These are phyloP conservation scores for Lagenidium sp. DNA, from an alignment of 352 stramenopile genomes.

Conservation along the genomic window DNA sequence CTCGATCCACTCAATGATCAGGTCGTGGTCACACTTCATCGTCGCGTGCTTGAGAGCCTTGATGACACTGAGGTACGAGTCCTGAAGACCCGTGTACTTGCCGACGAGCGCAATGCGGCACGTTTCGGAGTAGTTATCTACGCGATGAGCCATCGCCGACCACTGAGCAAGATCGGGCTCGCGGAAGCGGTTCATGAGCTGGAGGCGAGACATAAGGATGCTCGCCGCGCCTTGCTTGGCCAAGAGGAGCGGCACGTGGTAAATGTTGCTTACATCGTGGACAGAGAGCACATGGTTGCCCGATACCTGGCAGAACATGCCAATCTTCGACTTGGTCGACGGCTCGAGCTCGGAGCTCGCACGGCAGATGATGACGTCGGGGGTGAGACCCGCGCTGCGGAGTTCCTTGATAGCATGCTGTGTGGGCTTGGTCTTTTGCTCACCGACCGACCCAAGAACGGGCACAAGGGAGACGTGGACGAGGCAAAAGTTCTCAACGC, in stretches of 20 bases:
- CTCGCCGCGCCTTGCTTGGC: slow-evolving; percentile 93
- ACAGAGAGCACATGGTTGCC: slow-evolving; percentile 94
- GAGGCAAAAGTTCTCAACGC: slow-evolving; percentile 97
- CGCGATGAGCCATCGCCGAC: slow-evolving; percentile 89
- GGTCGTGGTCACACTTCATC: slow-evolving; percentile 89
- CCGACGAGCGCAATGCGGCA: slow-evolving; percentile 98
- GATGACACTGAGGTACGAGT: slow-evolving; percentile 99
- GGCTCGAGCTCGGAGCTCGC: slow-evolving; percentile 88
- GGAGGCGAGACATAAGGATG: slow-evolving; percentile 89
- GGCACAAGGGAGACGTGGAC: slow-evolving; percentile 99
- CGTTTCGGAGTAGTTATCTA: slow-evolving; percentile 87
- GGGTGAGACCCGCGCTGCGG: slow-evolving; percentile 91
- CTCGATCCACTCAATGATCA: slow-evolving; percentile 98
- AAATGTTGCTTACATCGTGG: slow-evolving; percentile 99
- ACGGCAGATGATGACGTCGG: slow-evolving; percentile 98
- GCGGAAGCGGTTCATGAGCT: slow-evolving; percentile 85
- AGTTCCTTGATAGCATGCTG: slow-evolving; percentile 99
- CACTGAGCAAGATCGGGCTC: slow-evolving; percentile 75
- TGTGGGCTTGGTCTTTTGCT: slow-evolving; percentile 99
- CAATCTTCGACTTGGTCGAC: slow-evolving; percentile 95
- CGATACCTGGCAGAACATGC: slow-evolving; percentile 98
- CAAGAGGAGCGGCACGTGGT: slow-evolving; percentile 98
- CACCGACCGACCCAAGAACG: slow-evolving; percentile 95
- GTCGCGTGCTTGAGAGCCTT: slow-evolving; percentile 95
- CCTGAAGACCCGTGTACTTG: slow-evolving; percentile 98